Percentiles rank a stretch among this genome's conserved stretches.
phyloP scores from a whole-genome alignment of 768 basidiomycete species.

The Paxillus rubicundulus region DNA sequence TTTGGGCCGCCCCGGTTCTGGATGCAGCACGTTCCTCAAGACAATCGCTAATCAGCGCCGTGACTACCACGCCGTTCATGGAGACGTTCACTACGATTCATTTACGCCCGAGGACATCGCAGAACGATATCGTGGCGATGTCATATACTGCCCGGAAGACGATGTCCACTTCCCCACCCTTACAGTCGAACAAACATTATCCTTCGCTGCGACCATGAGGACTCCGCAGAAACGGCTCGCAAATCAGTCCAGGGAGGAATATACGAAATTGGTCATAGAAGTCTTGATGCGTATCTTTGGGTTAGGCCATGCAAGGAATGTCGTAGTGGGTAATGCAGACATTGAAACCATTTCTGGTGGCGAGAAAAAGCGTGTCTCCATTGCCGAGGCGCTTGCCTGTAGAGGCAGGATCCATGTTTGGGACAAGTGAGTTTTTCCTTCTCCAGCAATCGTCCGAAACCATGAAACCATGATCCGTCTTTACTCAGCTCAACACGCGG shows the following conservation, averaged over 20 bases:
- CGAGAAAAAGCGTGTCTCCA: slow-evolving; percentile 81
- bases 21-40: slow-evolving; percentile 50
- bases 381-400: slow-evolving; percentile 65
- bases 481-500: slow-evolving; percentile 58
- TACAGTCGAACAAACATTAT: slow-evolving; percentile 45
- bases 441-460: background rate
- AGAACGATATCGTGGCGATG: slow-evolving; percentile 46
- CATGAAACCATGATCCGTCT: background rate
- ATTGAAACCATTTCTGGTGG: slow-evolving; percentile 76
- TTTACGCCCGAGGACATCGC: slow-evolving; percentile 43
- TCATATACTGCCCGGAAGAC: slow-evolving; percentile 41
- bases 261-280: slow-evolving; percentile 35
- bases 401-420: slow-evolving; percentile 64
- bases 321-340: slow-evolving; percentile 73
- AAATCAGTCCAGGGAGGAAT: slow-evolving; percentile 26
- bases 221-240: slow-evolving; percentile 33
- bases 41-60: slow-evolving; percentile 46
- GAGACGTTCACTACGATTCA: slow-evolving; percentile 45
- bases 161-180: slow-evolving; percentile 53
- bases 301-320: slow-evolving; percentile 66
- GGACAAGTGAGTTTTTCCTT: slow-evolving; percentile 59
- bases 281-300: slow-evolving; percentile 70
- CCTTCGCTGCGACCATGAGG: slow-evolving; percentile 53
- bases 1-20: slow-evolving; percentile 76
- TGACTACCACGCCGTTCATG: slow-evolving; percentile 41